phyloP scores from a whole-genome alignment of 345 rosid genomes.

The Gossypium rotundifolium region DNA sequence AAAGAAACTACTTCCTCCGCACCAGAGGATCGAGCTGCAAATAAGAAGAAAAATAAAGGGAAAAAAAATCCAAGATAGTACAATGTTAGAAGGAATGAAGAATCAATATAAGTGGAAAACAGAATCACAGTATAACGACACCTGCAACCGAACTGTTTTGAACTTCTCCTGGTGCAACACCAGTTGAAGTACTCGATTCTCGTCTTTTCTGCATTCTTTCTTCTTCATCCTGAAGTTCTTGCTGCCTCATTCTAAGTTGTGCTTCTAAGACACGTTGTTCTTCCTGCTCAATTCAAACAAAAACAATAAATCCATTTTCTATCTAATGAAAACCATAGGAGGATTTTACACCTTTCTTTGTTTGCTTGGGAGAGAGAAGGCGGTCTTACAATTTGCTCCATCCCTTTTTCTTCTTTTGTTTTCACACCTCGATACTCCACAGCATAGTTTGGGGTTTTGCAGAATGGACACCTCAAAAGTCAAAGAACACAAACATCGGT shows the following conservation, averaged over 20 bases:
- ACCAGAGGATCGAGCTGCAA: constrained; percentile 47
- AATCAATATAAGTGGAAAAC: not conserved
- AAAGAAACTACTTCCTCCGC: constrained; percentile 50
- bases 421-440: constrained; percentile 91
- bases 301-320: not conserved
- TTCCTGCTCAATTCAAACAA: constrained; percentile 45
- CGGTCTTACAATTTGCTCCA: constrained; percentile 83
- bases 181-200: constrained; percentile 61
- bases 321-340: not conserved
- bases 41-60: not conserved
- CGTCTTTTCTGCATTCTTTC: constrained; percentile 74
- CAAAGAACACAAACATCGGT: constrained; percentile 30
- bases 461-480: constrained; percentile 85
- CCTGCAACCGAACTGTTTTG: constrained; percentile 56
- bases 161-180: constrained; percentile 41
- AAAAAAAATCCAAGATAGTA: not conserved
- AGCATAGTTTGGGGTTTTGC: constrained; percentile 91
- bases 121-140: constrained; percentile 14
- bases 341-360: too few relatives aligned
- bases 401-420: constrained; percentile 91
- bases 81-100: not conserved
- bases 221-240: constrained; percentile 85
- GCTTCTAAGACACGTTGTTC: constrained; percentile 98
- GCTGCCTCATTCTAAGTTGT: constrained; percentile 78
- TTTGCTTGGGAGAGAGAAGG: not conserved